Percentiles rank a stretch among this genome's conserved stretches.
Conservation (phyloP, 176 grass and related monocot species). For the Bonia amplexicaulis region DNA sequence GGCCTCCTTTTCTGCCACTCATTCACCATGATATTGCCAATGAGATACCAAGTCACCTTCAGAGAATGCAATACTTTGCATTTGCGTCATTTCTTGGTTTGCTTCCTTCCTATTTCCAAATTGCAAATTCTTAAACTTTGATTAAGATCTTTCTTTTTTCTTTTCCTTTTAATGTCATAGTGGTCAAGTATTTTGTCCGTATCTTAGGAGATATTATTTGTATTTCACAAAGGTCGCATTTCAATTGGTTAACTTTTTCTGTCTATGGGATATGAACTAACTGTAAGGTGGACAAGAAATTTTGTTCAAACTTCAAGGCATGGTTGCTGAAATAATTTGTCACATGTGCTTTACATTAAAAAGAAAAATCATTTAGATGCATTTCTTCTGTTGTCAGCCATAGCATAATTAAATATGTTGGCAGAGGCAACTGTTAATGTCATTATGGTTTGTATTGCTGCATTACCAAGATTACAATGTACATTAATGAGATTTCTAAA, state of each 20-base stretch:
- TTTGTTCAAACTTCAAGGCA: not conserved
- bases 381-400: not conserved
- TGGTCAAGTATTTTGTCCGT: not conserved
- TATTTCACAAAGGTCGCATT: not conserved
- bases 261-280: not conserved
- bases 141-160: not conserved
- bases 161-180: not conserved
- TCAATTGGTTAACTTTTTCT: not conserved
- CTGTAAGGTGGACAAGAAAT: not conserved
- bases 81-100: slow-evolving; percentile 93
- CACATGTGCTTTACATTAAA: not conserved
- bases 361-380: not conserved
- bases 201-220: slow-evolving; percentile 8
- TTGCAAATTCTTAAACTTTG: not conserved
- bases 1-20: slow-evolving; percentile 92
- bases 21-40: slow-evolving; percentile 96
- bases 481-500: slow-evolving; percentile 5
- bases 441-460: not conserved
- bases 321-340: not conserved
- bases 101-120: not conserved
- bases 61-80: slow-evolving; percentile 88
- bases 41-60: slow-evolving; percentile 91
- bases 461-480: not conserved
- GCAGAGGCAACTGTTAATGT: not conserved
- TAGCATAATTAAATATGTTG: not conserved